Percentiles rank a stretch among this genome's conserved stretches.
Evolutionary conservation across 2,329 filamentous ascomycete genomes (phyloP).

Genomic region (Lasiodiplodia hormozganensis): DNA sequence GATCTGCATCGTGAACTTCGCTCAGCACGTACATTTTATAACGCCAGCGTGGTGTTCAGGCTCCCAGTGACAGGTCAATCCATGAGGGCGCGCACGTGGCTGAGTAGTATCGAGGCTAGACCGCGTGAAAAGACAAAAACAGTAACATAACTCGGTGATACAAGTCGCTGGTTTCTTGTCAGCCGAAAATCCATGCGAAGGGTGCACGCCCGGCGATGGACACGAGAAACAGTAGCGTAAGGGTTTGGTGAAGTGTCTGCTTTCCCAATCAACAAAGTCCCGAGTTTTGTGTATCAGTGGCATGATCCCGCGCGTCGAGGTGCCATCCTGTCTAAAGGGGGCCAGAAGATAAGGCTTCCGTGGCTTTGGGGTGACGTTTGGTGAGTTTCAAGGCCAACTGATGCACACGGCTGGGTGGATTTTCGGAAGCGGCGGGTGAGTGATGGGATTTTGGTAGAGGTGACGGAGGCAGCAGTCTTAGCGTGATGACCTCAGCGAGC

Average conservation of each 20-base stretch:
- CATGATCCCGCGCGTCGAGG: neutral
- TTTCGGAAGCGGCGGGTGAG: neutral
- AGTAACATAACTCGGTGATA: neutral
- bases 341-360: neutral
- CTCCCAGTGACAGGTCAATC: neutral
- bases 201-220: neutral
- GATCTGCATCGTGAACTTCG: neutral
- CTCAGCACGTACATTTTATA: neutral
- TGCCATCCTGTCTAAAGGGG: neutral
- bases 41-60: neutral
- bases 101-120: constrained; percentile 4
- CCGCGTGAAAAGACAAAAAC: constrained; percentile 1
- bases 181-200: neutral
- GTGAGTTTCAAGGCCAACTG: neutral
- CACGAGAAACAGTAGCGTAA: neutral
- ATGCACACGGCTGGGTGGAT: neutral
- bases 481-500: neutral
- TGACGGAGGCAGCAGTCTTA: neutral
- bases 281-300: neutral
- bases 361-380: neutral
- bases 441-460: neutral
- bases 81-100: neutral
- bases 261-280: neutral
- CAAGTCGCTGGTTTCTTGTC: neutral
- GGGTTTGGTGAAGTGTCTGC: neutral